A percentile compares a stretch with the other conserved stretches of the same genome.
phyloP scores from a whole-genome alignment of 2,329 filamentous ascomycete genomes.

The Calonectria fujianensis region DNA sequence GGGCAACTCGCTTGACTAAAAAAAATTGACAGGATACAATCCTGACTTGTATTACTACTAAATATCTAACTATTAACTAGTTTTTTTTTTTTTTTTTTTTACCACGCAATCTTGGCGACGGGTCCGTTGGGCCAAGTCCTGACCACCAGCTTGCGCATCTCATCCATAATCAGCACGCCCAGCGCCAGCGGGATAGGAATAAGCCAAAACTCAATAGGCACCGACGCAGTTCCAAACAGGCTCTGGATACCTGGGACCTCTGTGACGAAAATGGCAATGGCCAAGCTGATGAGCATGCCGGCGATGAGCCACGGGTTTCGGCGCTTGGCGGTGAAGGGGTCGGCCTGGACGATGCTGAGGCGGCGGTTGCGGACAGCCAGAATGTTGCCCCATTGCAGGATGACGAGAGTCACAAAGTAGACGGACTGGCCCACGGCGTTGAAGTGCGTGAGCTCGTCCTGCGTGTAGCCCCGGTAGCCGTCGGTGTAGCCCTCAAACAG shows the following conservation, averaged over 20 bases:
- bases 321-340: slow-evolving; percentile 66
- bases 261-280: slow-evolving; percentile 72
- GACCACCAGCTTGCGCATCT: slow-evolving; percentile 70
- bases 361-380: slow-evolving; percentile 71
- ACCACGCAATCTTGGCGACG: slow-evolving; percentile 71
- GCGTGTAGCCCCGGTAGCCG: slow-evolving; percentile 69
- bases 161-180: slow-evolving; percentile 71
- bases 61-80: background rate
- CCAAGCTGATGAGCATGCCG: slow-evolving; percentile 67
- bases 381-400: slow-evolving; percentile 73
- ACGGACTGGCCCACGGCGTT: slow-evolving; percentile 70
- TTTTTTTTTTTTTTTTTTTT: background rate
- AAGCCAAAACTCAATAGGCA: slow-evolving; percentile 72
- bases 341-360: slow-evolving; percentile 70
- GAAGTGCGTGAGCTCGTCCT: slow-evolving; percentile 67
- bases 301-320: slow-evolving; percentile 71
- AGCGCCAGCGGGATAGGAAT: slow-evolving; percentile 70
- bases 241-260: slow-evolving; percentile 69
- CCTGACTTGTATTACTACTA: background rate
- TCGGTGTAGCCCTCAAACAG: slow-evolving; percentile 68
- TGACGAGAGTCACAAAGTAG: slow-evolving; percentile 73
- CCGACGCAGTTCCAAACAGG: slow-evolving; percentile 68
- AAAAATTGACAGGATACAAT: background rate
- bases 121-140: slow-evolving; percentile 66
- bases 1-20: background rate